phyloP scores from a whole-genome alignment of 2,329 filamentous ascomycete species.

The Aspergillus texensis region DNA sequence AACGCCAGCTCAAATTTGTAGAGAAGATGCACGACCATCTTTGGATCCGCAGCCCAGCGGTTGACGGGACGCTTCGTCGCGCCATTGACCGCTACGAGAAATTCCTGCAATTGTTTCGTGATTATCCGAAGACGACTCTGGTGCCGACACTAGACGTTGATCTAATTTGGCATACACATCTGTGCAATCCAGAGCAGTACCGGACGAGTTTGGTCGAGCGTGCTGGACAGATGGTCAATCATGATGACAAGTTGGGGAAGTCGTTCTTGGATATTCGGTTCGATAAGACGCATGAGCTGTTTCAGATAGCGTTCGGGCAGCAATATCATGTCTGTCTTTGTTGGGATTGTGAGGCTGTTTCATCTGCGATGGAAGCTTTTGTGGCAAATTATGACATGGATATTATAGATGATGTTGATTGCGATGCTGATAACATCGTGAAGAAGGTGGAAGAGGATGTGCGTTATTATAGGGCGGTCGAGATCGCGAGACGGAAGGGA shows the following conservation, averaged over 20 bases:
- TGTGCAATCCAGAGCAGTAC: conserved; percentile 28
- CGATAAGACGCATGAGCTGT: conserved; percentile 37
- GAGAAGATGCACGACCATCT: conserved; percentile 73
- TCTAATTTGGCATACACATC: conserved; percentile 40
- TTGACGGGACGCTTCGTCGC: conserved; percentile 63
- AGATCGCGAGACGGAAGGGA: neutral
- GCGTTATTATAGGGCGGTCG: neutral
- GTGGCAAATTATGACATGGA: neutral
- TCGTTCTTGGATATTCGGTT: conserved; percentile 62
- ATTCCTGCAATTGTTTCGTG: conserved; percentile 45
- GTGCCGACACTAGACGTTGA: conserved; percentile 41
- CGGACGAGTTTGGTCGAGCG: conserved; percentile 45
- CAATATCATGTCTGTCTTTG: conserved; percentile 72
- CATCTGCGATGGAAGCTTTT: conserved; percentile 3
- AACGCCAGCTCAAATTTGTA: conserved; percentile 46
- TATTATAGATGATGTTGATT: neutral
- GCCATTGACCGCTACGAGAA: conserved; percentile 56
- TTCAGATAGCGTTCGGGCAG: conserved; percentile 55
- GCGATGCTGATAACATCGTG: neutral
- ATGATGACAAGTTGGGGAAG: conserved; percentile 77
- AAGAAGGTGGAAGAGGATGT: neutral
- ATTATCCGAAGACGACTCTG: conserved; percentile 34
- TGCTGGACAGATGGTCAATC: conserved; percentile 64
- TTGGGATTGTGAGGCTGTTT: conserved; percentile 76
- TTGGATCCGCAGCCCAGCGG: conserved; percentile 74